phyloP scores from a whole-genome alignment of 345 rosid species.

The Salix viminalis region DNA sequence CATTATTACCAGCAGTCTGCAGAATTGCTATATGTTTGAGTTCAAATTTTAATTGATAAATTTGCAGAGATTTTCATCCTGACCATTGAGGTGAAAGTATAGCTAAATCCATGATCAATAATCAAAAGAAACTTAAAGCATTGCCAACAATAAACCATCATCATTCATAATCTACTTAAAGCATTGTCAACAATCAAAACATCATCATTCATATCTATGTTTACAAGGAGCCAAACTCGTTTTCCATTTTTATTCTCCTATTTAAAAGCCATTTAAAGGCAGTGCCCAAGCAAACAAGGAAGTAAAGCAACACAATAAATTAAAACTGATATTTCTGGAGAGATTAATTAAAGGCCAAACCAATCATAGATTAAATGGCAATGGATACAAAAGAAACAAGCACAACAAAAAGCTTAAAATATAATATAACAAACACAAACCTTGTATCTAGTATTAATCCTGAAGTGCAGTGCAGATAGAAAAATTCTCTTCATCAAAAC shows the following conservation, averaged over 20 bases:
- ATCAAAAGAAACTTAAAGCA: not conserved
- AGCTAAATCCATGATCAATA: not conserved
- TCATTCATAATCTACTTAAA: too few species aligned
- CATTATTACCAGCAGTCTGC: not conserved
- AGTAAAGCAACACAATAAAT: not conserved
- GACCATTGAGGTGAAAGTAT: not conserved
- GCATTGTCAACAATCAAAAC: too few species aligned
- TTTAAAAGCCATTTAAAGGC: not conserved
- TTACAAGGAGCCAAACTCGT: not conserved
- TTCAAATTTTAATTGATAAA: not conserved
- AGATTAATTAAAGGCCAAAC: not conserved
- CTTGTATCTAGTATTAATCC: conserved; percentile 97
- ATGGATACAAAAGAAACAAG: not conserved
- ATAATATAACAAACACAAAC: conserved; percentile 29
- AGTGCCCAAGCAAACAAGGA: not conserved
- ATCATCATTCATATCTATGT: not conserved
- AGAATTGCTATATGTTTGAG: not conserved
- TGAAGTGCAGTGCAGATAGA: conserved; percentile 95
- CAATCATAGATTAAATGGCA: not conserved
- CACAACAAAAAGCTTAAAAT: not conserved
- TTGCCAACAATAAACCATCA: too few species aligned
- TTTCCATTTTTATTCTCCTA: too few species aligned
- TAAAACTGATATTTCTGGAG: not conserved
- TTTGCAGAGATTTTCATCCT: not conserved
- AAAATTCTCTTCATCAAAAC: conserved; percentile 99